These are phyloP conservation scores for Asclepias syriaca DNA, from an alignment of 257 asterid species.

Conservation along the genomic window DNA sequence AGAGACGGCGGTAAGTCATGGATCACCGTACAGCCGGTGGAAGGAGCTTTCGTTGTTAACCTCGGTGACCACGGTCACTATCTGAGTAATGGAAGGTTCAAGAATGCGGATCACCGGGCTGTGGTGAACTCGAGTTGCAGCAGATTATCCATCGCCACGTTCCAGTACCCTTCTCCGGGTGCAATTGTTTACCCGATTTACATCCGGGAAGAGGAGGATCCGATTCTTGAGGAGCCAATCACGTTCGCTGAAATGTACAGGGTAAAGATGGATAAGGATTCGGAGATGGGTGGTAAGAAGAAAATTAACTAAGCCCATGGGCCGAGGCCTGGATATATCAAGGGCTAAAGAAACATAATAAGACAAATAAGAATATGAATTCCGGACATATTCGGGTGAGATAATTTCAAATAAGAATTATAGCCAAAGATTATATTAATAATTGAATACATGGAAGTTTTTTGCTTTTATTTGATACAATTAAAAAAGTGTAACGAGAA, in stretches of 20 bases:
- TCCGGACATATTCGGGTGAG: too few relatives aligned
- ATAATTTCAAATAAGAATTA: too few relatives aligned
- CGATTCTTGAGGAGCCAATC: slow-evolving; percentile 47
- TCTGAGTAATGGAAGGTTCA: slow-evolving; percentile 77
- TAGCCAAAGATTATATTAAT: too few relatives aligned
- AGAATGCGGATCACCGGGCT: slow-evolving; percentile 75
- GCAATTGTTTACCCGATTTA: slow-evolving; percentile 67
- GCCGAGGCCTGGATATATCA: too few relatives aligned
- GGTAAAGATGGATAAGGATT: slow-evolving; percentile 73
- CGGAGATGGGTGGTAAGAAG: slow-evolving; percentile 51
- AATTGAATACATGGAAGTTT: too few relatives aligned
- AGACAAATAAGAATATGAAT: too few relatives aligned
- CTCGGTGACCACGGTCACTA: slow-evolving; percentile 76
- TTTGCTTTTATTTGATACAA: too few relatives aligned
- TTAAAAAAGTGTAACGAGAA: too few relatives aligned
- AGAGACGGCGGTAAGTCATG: slow-evolving; percentile 65
- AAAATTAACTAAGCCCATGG: neutral
- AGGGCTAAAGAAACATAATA: too few relatives aligned
- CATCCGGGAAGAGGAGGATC: slow-evolving; percentile 47
- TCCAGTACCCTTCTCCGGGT: slow-evolving; percentile 69
- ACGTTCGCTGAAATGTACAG: slow-evolving; percentile 69
- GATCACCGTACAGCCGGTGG: slow-evolving; percentile 71
- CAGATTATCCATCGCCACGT: slow-evolving; percentile 67
- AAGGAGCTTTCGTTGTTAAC: slow-evolving; percentile 73
- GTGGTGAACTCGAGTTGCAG: slow-evolving; percentile 60